phyloP scores from a whole-genome alignment of 129 eudicot species.

The Gnaphalium uliginosum region DNA sequence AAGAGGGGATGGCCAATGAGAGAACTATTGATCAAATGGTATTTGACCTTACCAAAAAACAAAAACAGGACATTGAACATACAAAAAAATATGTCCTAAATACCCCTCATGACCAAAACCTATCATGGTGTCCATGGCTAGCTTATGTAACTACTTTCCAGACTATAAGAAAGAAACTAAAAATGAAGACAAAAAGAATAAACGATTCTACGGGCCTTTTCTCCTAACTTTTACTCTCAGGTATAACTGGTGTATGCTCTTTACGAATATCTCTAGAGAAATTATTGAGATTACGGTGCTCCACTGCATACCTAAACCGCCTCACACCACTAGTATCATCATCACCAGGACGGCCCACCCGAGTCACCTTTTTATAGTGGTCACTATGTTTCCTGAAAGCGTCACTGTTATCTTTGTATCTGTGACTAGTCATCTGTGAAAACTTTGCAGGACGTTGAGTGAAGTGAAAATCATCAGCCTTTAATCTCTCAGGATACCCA shows the following conservation, averaged over 20 bases:
- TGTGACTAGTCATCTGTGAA: conserved; percentile 23
- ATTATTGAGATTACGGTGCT: conserved; percentile 11
- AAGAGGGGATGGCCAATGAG: conserved; percentile 16
- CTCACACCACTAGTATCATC: conserved; percentile 31
- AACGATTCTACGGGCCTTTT: conserved; percentile 18
- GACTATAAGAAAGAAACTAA: conserved; percentile 8
- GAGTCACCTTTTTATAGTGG: conserved; percentile 38
- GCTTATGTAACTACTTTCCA: conserved; percentile 19
- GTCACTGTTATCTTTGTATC: conserved; percentile 36
- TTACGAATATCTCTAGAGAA: conserved; percentile 23
- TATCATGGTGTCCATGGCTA: conserved; percentile 16
- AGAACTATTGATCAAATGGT: conserved; percentile 17
- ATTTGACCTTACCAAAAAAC: conserved; percentile 25
- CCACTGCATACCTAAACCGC: conserved; percentile 39
- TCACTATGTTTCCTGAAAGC: conserved; percentile 40
- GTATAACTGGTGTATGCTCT: conserved; percentile 31
- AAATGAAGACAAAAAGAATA: conserved; percentile 4
- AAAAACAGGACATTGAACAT: conserved; percentile 13
- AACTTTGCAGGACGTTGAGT: conserved; percentile 50
- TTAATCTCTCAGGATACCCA: conserved; percentile 49
- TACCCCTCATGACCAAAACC: conserved; percentile 24
- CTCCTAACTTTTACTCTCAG: conserved; percentile 43
- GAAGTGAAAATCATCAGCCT: conserved; percentile 51
- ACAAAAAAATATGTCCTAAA: conserved; percentile 12
- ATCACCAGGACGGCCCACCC: conserved; percentile 36